phyloP scores from a whole-genome alignment of 306 rosid genomes.

The Dalbergia cochinchinensis region DNA sequence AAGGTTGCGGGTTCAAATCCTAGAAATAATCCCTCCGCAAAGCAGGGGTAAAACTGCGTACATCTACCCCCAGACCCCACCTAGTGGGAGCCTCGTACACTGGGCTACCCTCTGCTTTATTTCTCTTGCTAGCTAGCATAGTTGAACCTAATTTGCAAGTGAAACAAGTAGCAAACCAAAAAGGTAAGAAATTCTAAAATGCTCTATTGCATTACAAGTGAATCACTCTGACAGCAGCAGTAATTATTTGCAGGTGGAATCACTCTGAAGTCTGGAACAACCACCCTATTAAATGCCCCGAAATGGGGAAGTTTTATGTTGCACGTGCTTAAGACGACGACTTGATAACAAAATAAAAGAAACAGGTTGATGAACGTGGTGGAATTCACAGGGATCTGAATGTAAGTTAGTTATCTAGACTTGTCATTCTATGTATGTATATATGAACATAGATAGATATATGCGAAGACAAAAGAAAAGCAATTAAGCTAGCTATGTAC shows the following conservation, averaged over 20 bases:
- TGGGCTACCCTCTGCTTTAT: background rate
- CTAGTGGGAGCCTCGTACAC: too few species aligned
- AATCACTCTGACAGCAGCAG: background rate
- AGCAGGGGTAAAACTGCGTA: too few species aligned
- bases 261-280: background rate
- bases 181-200: background rate
- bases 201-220: background rate
- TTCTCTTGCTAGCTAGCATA: background rate
- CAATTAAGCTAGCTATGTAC: background rate
- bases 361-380: background rate
- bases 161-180: background rate
- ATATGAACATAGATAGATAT: too few species aligned
- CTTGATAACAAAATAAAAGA: background rate
- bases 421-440: background rate
- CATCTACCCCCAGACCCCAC: too few species aligned
- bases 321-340: background rate
- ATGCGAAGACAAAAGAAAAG: background rate
- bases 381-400: conserved; percentile 1
- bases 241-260: background rate
- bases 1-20: too few species aligned
- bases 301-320: background rate
- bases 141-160: background rate
- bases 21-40: too few species aligned
- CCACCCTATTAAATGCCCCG: background rate
- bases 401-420: background rate